Evolutionary conservation across 441 rosid species (phyloP).

Genomic region (Erysimum pusillum): DNA sequence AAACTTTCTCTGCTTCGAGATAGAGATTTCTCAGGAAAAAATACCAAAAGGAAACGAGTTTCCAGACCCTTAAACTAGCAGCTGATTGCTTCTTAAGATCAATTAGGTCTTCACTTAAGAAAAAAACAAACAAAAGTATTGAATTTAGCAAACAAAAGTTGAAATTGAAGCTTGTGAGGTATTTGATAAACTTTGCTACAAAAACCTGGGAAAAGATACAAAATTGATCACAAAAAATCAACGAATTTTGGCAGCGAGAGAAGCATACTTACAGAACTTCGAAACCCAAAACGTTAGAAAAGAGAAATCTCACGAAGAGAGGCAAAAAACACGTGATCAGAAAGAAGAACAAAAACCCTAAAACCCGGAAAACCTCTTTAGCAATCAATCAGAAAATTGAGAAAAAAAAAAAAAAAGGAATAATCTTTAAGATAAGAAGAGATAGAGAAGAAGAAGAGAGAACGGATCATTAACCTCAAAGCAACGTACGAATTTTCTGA

Average conservation of each 20-base stretch:
- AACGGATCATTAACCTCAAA: constrained; percentile 44
- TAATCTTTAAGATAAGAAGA: background rate
- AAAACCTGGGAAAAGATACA: background rate
- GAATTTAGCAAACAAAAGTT: background rate
- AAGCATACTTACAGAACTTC: constrained; percentile 28
- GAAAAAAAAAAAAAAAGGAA: background rate
- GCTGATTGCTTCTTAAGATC: constrained; percentile 28
- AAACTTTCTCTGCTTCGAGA: background rate
- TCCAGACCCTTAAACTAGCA: constrained; percentile 3
- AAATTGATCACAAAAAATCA: constrained; percentile 9
- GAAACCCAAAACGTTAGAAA: constrained; percentile 31
- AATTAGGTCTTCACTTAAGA: background rate
- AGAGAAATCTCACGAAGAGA: constrained; percentile 2
- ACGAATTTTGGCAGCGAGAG: constrained; percentile 10
- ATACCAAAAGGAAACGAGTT: background rate
- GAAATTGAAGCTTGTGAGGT: constrained; percentile 12
- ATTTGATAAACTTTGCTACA: background rate
- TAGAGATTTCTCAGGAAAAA: background rate
- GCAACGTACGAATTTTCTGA: constrained; percentile 37
- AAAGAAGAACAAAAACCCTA: constrained; percentile 43
- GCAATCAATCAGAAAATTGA: constrained; percentile 39
- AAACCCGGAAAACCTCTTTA: constrained; percentile 39
- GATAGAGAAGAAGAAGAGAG: constrained; percentile 3
- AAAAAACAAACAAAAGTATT: background rate
- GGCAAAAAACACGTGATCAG: constrained; percentile 36